Percentiles rank a stretch among this genome's conserved stretches.
phyloP scores from a whole-genome alignment of 805 yeast genomes.

The Schwanniomyces sp. region DNA sequence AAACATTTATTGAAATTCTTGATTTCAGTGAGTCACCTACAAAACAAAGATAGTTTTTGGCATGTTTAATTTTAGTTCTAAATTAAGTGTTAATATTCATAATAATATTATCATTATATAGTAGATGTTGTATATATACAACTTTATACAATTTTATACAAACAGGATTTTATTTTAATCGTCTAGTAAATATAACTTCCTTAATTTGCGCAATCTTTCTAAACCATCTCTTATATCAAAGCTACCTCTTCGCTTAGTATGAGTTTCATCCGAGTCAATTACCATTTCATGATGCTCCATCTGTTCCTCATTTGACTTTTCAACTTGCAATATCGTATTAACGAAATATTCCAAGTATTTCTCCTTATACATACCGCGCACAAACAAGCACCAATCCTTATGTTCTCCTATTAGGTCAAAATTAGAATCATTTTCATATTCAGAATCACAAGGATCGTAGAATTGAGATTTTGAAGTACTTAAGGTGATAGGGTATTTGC shows the following conservation, averaged over 20 bases:
- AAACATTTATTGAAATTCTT: slow-evolving; percentile 78
- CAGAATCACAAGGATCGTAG: slow-evolving; percentile 7
- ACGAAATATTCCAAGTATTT: slow-evolving; percentile 20
- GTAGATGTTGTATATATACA: background rate
- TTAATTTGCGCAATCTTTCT: slow-evolving; percentile 31
- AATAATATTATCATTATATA: background rate
- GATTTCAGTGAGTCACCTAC: slow-evolving; percentile 60
- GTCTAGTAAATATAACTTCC: slow-evolving; percentile 32
- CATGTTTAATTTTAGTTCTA: background rate
- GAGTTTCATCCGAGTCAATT: slow-evolving; percentile 9
- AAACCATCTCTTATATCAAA: slow-evolving; percentile 33
- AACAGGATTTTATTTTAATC: background rate
- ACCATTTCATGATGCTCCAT: slow-evolving; percentile 20
- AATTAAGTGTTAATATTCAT: background rate
- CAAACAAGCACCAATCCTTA: slow-evolving; percentile 36
- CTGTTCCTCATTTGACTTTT: slow-evolving; percentile 19
- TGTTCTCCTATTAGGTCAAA: slow-evolving; percentile 28
- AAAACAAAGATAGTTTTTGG: background rate
- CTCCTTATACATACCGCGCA: slow-evolving; percentile 11
- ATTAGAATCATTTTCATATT: slow-evolving; percentile 12
- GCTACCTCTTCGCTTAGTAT: slow-evolving; percentile 16
- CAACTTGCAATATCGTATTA: slow-evolving; percentile 20
- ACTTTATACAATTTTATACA: background rate
- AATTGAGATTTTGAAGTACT: slow-evolving; percentile 1
- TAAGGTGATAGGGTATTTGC: slow-evolving; percentile 20